Conservation (phyloP, 768 basidiomycete species). For the Solioccasus polychromus region DNA sequence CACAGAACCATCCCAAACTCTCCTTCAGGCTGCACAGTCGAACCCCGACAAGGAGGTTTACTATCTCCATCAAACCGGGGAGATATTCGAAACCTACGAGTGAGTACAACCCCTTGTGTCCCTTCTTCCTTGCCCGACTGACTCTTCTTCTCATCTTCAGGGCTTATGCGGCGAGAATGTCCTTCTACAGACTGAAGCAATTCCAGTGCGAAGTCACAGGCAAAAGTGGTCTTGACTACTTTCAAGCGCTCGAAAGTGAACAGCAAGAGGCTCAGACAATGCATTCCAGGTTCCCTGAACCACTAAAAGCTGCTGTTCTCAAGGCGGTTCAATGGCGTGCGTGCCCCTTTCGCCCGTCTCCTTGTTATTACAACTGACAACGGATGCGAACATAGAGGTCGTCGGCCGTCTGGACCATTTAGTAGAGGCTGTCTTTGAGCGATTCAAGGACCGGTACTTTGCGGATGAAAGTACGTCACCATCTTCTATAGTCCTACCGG, state of each 20-base stretch:
- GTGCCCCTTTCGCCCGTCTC: constrained; percentile 38
- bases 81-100: constrained; percentile 98
- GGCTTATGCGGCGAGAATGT: constrained; percentile 88
- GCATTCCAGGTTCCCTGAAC: constrained; percentile 89
- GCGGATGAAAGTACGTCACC: constrained; percentile 75
- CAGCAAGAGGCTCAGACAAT: constrained; percentile 83
- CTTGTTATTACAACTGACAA: constrained; percentile 13
- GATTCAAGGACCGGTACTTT: constrained; percentile 96
- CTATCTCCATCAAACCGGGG: constrained; percentile 91
- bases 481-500: constrained; percentile 4
- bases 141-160: constrained; percentile 27
- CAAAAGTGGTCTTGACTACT: constrained; percentile 91
- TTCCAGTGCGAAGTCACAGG: constrained; percentile 98
- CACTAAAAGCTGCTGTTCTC: constrained; percentile 88
- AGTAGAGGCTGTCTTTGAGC: constrained; percentile 91
- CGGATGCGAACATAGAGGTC: constrained; percentile 62
- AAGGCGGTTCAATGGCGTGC: constrained; percentile 95
- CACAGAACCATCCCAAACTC: constrained; percentile 72
- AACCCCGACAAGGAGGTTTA: constrained; percentile 78
- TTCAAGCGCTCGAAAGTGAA: constrained; percentile 91
- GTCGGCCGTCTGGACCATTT: constrained; percentile 94
- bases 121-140: constrained; percentile 25
- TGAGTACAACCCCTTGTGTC: constrained; percentile 40
- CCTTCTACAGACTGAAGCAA: constrained; percentile 90
- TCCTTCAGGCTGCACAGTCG: constrained; percentile 61